A percentile compares a stretch with the other conserved stretches of the same genome.
phyloP scores from a whole-genome alignment of 495 filamentous ascomycete species.

The Beverwykella pulmonaria region DNA sequence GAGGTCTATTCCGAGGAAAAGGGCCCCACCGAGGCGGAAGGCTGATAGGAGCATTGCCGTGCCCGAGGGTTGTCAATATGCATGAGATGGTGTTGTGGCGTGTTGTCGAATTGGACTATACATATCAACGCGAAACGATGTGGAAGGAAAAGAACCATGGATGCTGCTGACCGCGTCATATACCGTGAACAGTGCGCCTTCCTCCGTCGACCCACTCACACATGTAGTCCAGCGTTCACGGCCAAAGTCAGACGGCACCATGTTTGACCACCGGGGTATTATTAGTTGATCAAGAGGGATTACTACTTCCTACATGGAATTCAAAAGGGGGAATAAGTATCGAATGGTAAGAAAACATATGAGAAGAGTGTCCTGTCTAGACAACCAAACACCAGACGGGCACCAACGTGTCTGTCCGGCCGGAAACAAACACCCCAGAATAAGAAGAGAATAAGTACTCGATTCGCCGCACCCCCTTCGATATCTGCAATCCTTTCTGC shows the following conservation, averaged over 20 bases:
- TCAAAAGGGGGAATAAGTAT: slow-evolving; percentile 42
- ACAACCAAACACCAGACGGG: slow-evolving; percentile 14
- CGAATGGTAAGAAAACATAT: slow-evolving; percentile 42
- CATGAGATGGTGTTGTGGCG: not conserved
- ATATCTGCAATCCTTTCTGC: slow-evolving; percentile 21
- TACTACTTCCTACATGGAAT: slow-evolving; percentile 42
- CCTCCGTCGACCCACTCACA: not conserved
- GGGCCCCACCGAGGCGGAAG: not conserved
- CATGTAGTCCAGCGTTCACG: not conserved
- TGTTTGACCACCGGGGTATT: slow-evolving; percentile 35
- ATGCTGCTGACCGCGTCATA: slow-evolving; percentile 11
- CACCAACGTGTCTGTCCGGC: slow-evolving; percentile 16
- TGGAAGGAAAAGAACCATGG: not conserved
- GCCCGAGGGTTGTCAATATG: not conserved
- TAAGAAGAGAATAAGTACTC: slow-evolving; percentile 33
- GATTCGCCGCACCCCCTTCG: slow-evolving; percentile 11
- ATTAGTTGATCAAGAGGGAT: slow-evolving; percentile 36
- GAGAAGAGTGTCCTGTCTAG: slow-evolving; percentile 34
- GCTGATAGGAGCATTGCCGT: not conserved
- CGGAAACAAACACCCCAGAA: slow-evolving; percentile 13
- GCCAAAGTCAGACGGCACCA: not conserved
- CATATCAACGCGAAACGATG: no score
- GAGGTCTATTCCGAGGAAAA: no score
- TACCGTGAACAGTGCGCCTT: not conserved
- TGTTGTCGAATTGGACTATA: not conserved